A percentile compares a stretch with the other conserved stretches of the same genome.
phyloP scores from a whole-genome alignment of 345 rosid genomes.

The Brassica cretica region DNA sequence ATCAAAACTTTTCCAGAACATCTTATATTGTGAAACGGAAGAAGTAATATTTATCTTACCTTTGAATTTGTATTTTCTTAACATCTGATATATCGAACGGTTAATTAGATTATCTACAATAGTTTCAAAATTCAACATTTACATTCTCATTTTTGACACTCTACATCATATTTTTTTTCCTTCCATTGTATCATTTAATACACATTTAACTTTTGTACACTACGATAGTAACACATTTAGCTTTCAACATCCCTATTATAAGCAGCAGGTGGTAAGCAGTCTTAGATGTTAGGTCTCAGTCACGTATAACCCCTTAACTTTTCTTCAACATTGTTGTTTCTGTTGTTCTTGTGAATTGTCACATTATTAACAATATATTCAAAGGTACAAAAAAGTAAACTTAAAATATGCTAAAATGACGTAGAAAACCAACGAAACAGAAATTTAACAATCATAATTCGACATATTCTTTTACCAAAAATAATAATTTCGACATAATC shows the following conservation, averaged over 20 bases:
- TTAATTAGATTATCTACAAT: background rate
- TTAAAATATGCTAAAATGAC: constrained; percentile 29
- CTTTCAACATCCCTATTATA: too few relatives aligned
- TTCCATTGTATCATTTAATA: too few relatives aligned
- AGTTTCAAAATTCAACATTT: too few relatives aligned
- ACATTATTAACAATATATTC: constrained; percentile 14
- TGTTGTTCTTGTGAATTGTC: constrained; percentile 1
- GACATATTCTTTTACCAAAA: constrained; percentile 11
- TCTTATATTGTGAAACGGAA: too few relatives aligned
- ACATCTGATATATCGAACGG: background rate
- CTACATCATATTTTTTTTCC: too few relatives aligned
- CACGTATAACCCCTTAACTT: constrained; percentile 2
- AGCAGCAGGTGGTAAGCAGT: too few relatives aligned
- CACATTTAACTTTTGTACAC: too few relatives aligned
- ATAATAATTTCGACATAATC: constrained; percentile 22
- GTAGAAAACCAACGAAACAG: constrained; percentile 15
- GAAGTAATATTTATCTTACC: background rate
- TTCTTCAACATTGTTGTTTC: background rate
- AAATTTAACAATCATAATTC: constrained; percentile 21
- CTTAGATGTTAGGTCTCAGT: background rate
- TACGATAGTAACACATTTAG: too few relatives aligned
- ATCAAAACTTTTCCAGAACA: too few relatives aligned
- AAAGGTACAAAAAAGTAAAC: background rate
- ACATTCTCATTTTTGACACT: too few relatives aligned
- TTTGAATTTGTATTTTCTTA: background rate